Percentiles rank a stretch among this genome's conserved stretches.
These are phyloP conservation scores for Nyctanthes arbortristis DNA, from an alignment of 257 asterid genomes.

Conservation along the genomic window DNA sequence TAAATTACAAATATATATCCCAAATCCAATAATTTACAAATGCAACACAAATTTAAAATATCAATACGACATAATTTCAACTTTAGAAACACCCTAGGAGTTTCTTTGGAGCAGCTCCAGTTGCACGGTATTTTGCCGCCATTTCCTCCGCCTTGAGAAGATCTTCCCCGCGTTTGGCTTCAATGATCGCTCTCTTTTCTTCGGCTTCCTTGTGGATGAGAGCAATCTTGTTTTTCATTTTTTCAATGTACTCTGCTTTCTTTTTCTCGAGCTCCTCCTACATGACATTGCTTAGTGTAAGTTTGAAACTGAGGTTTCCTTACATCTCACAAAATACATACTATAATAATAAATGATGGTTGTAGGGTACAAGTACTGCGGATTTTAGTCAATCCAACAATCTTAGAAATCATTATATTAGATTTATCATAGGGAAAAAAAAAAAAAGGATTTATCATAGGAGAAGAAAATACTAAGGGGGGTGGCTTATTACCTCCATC, in stretches of 20 bases:
- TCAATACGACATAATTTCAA: slow-evolving; percentile 20
- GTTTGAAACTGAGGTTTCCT: background rate
- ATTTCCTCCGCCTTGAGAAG: slow-evolving; percentile 84
- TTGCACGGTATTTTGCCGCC: slow-evolving; percentile 85
- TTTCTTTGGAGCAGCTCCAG: slow-evolving; percentile 86
- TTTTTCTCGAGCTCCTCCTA: slow-evolving; percentile 87
- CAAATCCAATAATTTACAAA: slow-evolving; percentile 27
- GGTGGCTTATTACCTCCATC: slow-evolving; percentile 44
- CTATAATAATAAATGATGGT: no score
- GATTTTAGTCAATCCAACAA: no score
- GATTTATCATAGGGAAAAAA: no score
- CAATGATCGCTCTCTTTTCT: slow-evolving; percentile 73
- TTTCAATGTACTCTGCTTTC: slow-evolving; percentile 83
- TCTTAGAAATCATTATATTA: no score
- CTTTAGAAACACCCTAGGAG: slow-evolving; percentile 70
- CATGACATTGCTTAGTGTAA: slow-evolving; percentile 5
- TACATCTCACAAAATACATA: background rate
- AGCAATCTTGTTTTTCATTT: slow-evolving; percentile 75
- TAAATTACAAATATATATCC: slow-evolving; percentile 27
- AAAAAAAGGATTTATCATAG: background rate
- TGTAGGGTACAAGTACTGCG: no score
- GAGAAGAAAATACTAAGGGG: background rate
- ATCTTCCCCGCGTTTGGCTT: slow-evolving; percentile 87
- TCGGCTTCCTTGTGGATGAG: slow-evolving; percentile 79
- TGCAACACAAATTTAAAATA: slow-evolving; percentile 26